These are phyloP conservation scores for Cladosporium velox DNA, from an alignment of 2,329 filamentous ascomycete genomes.

Conservation along the genomic window DNA sequence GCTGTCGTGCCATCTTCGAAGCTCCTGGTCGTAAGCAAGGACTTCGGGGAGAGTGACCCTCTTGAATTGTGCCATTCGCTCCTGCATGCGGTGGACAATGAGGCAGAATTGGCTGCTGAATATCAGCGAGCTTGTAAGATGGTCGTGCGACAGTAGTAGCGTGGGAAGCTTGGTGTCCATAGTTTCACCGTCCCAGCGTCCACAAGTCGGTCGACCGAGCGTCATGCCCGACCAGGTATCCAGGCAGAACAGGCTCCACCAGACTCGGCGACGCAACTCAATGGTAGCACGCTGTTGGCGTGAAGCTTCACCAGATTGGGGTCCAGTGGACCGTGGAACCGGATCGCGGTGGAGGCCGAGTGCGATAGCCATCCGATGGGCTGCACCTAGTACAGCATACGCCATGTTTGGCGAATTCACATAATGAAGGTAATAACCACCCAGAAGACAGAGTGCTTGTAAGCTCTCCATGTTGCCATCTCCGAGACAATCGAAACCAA, in stretches of 20 bases:
- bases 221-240: slow-evolving; percentile 9
- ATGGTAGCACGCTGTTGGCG: not conserved
- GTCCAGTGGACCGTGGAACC: no score
- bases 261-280: not conserved
- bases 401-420: slow-evolving; percentile 6
- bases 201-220: not conserved
- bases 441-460: not conserved
- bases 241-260: slow-evolving; percentile 2
- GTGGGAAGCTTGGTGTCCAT: not conserved
- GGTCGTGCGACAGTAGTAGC: not conserved
- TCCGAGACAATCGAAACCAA: not conserved
- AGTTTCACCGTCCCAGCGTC: not conserved
- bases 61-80: not conserved
- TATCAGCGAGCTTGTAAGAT: not conserved
- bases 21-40: not conserved
- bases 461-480: slow-evolving; percentile 1
- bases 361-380: slow-evolving; percentile 1
- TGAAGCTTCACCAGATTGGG: not conserved
- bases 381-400: not conserved
- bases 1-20: not conserved
- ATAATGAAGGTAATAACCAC: slow-evolving; percentile 1
- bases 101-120: not conserved
- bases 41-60: not conserved
- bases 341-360: not conserved
- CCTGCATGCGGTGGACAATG: not conserved